phyloP scores from a whole-genome alignment of 75 land plant species.

The Selaginella tamariscina region DNA sequence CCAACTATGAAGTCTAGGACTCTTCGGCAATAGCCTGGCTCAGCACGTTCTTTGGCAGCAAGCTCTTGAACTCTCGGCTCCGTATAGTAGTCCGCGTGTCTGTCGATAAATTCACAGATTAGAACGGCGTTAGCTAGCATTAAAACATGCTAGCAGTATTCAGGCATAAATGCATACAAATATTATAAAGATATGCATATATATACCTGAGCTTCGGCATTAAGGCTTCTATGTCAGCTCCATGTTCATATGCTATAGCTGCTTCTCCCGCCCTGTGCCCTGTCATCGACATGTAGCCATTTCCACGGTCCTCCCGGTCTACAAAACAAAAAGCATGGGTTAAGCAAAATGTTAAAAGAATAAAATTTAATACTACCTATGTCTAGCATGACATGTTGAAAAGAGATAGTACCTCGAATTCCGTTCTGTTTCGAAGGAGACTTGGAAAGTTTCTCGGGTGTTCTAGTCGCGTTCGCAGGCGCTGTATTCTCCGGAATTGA shows the following conservation, averaged over 20 bases:
- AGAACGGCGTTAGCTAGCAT: no score
- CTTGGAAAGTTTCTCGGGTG: conserved; percentile 19
- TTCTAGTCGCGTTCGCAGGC: conserved; percentile 7
- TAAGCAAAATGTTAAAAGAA: no score
- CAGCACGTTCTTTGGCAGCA: conserved; percentile 14
- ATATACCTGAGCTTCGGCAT: conserved; percentile 19
- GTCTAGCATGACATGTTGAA: conserved; percentile 36
- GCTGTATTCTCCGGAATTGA: neutral
- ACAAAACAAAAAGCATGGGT: no score
- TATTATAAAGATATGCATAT: no score
- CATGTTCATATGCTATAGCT: conserved; percentile 15
- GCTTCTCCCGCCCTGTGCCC: conserved; percentile 22
- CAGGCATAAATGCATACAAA: no score
- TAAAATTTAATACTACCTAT: no score
- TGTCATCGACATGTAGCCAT: conserved; percentile 45
- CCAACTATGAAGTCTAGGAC: conserved; percentile 18
- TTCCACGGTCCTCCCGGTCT: conserved; percentile 37
- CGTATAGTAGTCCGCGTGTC: conserved; percentile 14
- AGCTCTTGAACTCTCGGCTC: conserved; percentile 13
- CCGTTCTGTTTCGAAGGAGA: neutral
- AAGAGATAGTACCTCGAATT: conserved; percentile 16
- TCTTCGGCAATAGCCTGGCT: conserved; percentile 19
- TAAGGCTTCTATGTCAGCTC: conserved; percentile 13
- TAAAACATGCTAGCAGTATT: no score
- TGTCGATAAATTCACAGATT: no score